Percentiles rank a stretch among this genome's conserved stretches.
Conservation (phyloP, 164 flowering plant genomes). For the Hamamelis virginiana region DNA sequence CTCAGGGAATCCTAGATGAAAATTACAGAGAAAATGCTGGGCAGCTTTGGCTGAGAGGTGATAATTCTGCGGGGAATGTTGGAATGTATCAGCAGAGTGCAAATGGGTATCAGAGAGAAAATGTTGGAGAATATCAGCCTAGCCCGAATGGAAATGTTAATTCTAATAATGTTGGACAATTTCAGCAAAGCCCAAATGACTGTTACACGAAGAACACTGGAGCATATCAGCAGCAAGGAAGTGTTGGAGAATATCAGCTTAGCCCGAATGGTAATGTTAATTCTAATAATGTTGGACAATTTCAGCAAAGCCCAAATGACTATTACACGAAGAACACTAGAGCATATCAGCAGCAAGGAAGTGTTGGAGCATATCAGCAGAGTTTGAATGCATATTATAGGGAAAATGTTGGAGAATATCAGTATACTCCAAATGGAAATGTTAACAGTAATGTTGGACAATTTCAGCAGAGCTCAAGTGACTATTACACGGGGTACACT, state of each 20-base stretch:
- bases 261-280: background rate
- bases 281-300: background rate
- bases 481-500: background rate
- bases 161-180: background rate
- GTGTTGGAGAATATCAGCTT: too few species aligned
- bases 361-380: background rate
- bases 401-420: conserved; percentile 1
- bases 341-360: too few species aligned
- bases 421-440: background rate
- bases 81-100: background rate
- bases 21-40: background rate
- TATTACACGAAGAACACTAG: too few species aligned
- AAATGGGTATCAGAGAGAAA: background rate
- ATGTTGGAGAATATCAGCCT: too few species aligned
- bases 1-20: background rate
- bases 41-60: background rate
- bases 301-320: background rate
- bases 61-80: background rate
- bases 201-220: too few species aligned
- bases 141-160: background rate
- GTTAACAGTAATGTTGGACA: conserved; percentile 2
- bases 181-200: background rate
- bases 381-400: background rate
- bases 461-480: background rate
- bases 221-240: too few species aligned